Conservation (phyloP, 177 flowering plant species). For the Telopea speciosissima region DNA sequence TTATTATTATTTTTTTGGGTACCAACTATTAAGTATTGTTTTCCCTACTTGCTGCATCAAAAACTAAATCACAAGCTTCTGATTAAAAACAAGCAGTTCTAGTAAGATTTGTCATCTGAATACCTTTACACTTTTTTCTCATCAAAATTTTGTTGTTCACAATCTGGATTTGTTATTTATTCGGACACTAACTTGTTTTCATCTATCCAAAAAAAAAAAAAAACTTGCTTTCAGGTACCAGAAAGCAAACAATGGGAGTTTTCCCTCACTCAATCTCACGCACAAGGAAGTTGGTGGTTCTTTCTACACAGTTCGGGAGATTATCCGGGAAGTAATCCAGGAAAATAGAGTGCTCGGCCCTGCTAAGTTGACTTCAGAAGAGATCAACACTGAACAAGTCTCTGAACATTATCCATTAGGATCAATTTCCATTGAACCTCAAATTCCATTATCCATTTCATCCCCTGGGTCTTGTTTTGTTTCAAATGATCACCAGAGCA, state of each 20-base stretch:
- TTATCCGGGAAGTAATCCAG: constrained; percentile 84
- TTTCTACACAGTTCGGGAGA: constrained; percentile 86
- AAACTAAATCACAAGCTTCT: not conserved
- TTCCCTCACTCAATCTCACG: constrained; percentile 82
- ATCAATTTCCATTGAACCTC: constrained; percentile 43
- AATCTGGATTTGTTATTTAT: not conserved
- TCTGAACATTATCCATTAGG: constrained; percentile 40
- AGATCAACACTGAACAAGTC: constrained; percentile 20
- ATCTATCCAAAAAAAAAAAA: too few relatives aligned
- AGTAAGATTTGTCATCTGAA: too few relatives aligned
- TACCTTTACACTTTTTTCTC: not conserved
- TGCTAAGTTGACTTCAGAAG: constrained; percentile 38
- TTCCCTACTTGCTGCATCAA: not conserved
- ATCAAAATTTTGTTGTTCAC: not conserved
- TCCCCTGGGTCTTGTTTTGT: constrained; percentile 18
- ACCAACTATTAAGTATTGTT: too few relatives aligned
- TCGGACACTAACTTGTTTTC: constrained; percentile 16
- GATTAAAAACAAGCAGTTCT: not conserved
- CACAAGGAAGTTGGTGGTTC: constrained; percentile 99
- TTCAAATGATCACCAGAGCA: constrained; percentile 13
- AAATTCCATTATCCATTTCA: constrained; percentile 18
- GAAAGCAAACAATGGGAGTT: constrained; percentile 60
- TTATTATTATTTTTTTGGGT: too few relatives aligned
- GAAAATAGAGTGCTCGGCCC: constrained; percentile 88
- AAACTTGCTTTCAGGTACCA: constrained; percentile 64